These are phyloP conservation scores for Serpula lacrymans DNA, from an alignment of 768 basidiomycete species.

Conservation along the genomic window DNA sequence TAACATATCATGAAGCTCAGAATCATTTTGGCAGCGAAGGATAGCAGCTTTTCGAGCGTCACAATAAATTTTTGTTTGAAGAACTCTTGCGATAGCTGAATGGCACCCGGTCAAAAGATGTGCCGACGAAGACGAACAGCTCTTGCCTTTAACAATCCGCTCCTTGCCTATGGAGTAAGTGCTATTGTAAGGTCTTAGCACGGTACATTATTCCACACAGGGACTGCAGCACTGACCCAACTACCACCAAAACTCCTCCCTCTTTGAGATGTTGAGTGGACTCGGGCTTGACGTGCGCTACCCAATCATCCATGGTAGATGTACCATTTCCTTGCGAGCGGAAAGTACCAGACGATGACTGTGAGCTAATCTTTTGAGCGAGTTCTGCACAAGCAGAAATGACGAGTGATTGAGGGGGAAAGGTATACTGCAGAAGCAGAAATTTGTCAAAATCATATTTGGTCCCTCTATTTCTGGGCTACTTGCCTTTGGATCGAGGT, in stretches of 20 bases:
- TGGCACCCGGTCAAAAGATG: slow-evolving; percentile 2
- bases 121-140: slow-evolving; percentile 1
- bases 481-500: slow-evolving; percentile 77
- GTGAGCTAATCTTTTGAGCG: slow-evolving; percentile 53
- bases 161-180: slow-evolving; percentile 99
- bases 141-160: slow-evolving; percentile 87
- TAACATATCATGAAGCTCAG: slow-evolving; percentile 74
- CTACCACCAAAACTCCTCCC: slow-evolving; percentile 53
- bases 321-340: slow-evolving; percentile 19
- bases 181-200: slow-evolving; percentile 37
- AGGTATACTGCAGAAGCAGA: slow-evolving; percentile 63
- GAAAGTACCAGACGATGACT: slow-evolving; percentile 30
- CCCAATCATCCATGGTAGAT: slow-evolving; percentile 51
- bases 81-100: slow-evolving; percentile 78
- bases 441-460: not conserved
- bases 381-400: slow-evolving; percentile 90
- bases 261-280: slow-evolving; percentile 14
- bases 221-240: slow-evolving; percentile 51
- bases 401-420: slow-evolving; percentile 93
- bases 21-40: slow-evolving; percentile 79
- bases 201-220: not conserved
- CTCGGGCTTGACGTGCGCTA: slow-evolving; percentile 29
- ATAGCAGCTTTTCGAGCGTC: slow-evolving; percentile 81
- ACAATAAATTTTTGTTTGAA: slow-evolving; percentile 84
- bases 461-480: not conserved